phyloP scores from a whole-genome alignment of 106 monocot genomes.

The Platanthera guangdongensis region DNA sequence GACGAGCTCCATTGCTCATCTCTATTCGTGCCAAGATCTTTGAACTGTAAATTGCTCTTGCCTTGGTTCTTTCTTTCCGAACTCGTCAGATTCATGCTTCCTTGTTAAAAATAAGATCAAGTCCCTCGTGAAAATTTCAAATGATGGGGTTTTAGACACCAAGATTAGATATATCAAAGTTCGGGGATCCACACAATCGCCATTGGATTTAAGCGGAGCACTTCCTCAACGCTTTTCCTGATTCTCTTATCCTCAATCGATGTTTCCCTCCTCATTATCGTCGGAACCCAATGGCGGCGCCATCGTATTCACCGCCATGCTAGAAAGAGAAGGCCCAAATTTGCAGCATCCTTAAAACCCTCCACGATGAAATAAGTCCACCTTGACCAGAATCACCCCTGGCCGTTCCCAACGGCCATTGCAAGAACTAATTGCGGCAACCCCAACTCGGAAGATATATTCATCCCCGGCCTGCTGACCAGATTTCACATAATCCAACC shows the following conservation, averaged over 20 bases:
- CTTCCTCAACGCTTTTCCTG: constrained; percentile 14
- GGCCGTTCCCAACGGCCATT: constrained; percentile 1
- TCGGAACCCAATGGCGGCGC: constrained; percentile 33
- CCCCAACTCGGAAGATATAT: constrained; percentile 27
- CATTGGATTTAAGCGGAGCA: background rate
- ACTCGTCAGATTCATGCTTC: constrained; percentile 42
- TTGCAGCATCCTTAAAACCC: background rate
- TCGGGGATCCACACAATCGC: background rate
- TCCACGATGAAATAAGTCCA: constrained; percentile 10
- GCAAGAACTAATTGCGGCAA: background rate
- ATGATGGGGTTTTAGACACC: background rate
- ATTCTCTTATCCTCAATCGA: constrained; percentile 58
- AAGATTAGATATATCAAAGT: constrained; percentile 49
- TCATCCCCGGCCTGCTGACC: constrained; percentile 72
- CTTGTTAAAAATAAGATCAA: constrained; percentile 43
- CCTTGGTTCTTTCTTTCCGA: constrained; percentile 55
- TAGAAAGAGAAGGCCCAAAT: background rate
- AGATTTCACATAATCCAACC: constrained; percentile 48
- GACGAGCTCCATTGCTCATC: constrained; percentile 4
- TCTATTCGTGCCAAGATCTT: constrained; percentile 28
- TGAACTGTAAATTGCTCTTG: constrained; percentile 72
- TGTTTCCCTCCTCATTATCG: constrained; percentile 34
- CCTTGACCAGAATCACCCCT: constrained; percentile 13
- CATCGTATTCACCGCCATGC: background rate
- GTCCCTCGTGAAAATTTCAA: constrained; percentile 24